Conservation (phyloP, 2,329 filamentous ascomycete species). For the Pseudogymnoascus sp. region DNA sequence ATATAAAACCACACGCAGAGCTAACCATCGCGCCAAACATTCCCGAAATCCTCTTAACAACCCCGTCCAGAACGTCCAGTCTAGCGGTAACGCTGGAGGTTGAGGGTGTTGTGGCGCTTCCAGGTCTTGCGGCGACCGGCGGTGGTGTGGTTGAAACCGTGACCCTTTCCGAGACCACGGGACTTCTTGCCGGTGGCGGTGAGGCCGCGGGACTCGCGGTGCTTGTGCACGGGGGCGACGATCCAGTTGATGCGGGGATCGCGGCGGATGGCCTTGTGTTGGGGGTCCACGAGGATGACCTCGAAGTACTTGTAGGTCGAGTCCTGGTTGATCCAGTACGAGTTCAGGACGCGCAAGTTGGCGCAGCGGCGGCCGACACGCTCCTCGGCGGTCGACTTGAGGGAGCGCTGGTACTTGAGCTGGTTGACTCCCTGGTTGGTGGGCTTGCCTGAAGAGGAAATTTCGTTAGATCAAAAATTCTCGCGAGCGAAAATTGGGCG, state of each 20-base stretch:
- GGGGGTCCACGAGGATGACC: slow-evolving; percentile 98
- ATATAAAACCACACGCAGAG: slow-evolving; percentile 3
- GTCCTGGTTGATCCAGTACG: slow-evolving; percentile 99
- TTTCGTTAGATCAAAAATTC: slow-evolving; percentile 19
- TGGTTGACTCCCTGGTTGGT: slow-evolving; percentile 99
- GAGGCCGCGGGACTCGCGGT: slow-evolving; percentile 95
- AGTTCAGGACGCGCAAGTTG: slow-evolving; percentile 99
- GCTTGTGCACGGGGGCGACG: slow-evolving; percentile 99
- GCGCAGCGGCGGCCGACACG: slow-evolving; percentile 98
- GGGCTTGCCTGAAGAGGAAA: slow-evolving; percentile 73
- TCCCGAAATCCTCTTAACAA: background rate
- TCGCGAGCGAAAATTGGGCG: background rate
- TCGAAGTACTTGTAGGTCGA: slow-evolving; percentile 99
- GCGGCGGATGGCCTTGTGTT: slow-evolving; percentile 99
- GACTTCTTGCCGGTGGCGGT: slow-evolving; percentile 99
- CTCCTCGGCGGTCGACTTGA: slow-evolving; percentile 97
- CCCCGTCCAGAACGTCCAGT: slow-evolving; percentile 4
- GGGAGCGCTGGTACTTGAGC: slow-evolving; percentile 99
- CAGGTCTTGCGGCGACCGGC: slow-evolving; percentile 99
- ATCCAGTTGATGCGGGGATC: slow-evolving; percentile 99
- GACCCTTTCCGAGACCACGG: slow-evolving; percentile 98
- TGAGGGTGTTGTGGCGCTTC: slow-evolving; percentile 99
- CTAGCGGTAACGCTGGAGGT: slow-evolving; percentile 96
- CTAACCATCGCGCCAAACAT: slow-evolving; percentile 9
- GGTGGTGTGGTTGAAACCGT: slow-evolving; percentile 97